phyloP scores from a whole-genome alignment of 495 filamentous ascomycete genomes.

The Parmelia sp. region DNA sequence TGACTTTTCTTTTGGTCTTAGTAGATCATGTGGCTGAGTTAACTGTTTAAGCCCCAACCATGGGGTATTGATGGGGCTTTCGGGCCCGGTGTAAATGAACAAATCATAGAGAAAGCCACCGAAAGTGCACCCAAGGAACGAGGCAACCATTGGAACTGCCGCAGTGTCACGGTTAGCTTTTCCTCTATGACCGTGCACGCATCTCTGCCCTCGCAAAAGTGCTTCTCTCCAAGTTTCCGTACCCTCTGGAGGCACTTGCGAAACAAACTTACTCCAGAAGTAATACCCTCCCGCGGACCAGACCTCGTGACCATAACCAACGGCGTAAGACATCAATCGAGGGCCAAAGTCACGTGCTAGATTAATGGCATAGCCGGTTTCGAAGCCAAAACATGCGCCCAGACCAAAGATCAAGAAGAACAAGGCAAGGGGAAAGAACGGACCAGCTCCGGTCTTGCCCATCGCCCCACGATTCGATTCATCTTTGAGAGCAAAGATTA shows the following conservation, averaged over 20 bases:
- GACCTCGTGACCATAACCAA: conserved; percentile 59
- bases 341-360: conserved; percentile 63
- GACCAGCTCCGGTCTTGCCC: conserved; percentile 35
- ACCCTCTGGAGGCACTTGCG: not conserved
- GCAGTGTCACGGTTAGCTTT: not conserved
- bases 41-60: conserved; percentile 49
- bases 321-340: conserved; percentile 51
- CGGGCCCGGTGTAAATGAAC: conserved; percentile 52
- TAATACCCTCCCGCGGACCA: conserved; percentile 58
- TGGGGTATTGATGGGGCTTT: conserved; percentile 53
- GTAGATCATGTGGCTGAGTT: conserved; percentile 20
- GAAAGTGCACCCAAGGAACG: conserved; percentile 51
- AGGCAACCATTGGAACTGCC: conserved; percentile 48
- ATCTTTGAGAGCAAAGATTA: conserved; percentile 62
- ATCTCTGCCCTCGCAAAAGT: not conserved
- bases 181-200: not conserved
- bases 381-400: conserved; percentile 62
- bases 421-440: conserved; percentile 48
- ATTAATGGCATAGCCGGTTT: conserved; percentile 66
- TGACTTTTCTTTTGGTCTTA: not conserved
- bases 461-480: conserved; percentile 44
- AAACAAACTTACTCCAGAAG: conserved; percentile 48
- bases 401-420: conserved; percentile 63
- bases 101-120: conserved; percentile 57
- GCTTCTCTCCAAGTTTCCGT: not conserved